Evolutionary conservation across 768 basidiomycete species (phyloP).

Genomic region (Pleurotus giganteus): DNA sequence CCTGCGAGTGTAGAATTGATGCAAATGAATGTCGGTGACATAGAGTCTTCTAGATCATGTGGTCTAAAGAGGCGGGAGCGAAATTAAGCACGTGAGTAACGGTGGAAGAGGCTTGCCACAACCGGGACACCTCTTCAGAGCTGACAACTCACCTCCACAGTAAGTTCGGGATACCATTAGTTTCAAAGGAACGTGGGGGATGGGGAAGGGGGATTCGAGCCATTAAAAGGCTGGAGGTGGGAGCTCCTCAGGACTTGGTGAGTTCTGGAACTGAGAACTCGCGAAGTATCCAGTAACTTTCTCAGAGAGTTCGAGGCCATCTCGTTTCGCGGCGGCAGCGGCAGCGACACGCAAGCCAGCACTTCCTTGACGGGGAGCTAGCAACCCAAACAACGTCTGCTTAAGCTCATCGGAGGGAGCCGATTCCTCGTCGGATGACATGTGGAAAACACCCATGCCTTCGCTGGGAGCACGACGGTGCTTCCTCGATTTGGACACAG

Average conservation of each 20-base stretch:
- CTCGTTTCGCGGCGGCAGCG: conserved; percentile 13
- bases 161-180: conserved; percentile 5
- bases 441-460: conserved; percentile 56
- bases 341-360: conserved; percentile 5
- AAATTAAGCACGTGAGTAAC: background rate
- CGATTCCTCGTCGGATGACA: conserved; percentile 71
- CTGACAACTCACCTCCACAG: conserved; percentile 8
- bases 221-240: conserved; percentile 31
- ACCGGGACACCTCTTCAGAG: no score
- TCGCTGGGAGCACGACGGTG: conserved; percentile 69
- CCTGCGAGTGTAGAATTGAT: background rate
- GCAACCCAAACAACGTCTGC: conserved; percentile 9
- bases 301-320: conserved; percentile 31
- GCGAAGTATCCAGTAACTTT: conserved; percentile 55
- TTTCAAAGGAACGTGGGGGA: conserved; percentile 7
- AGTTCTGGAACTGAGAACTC: conserved; percentile 84
- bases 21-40: conserved; percentile 4
- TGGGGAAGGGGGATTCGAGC: background rate
- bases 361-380: background rate
- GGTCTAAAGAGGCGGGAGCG: background rate
- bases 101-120: no score
- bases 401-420: conserved; percentile 24
- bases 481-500: conserved; percentile 34
- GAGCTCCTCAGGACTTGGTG: conserved; percentile 79
- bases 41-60: conserved; percentile 6